Base-by-base conservation (phyloP, 1,284 basidiomycete genomes). In the Dichomitus squalens region DNA sequence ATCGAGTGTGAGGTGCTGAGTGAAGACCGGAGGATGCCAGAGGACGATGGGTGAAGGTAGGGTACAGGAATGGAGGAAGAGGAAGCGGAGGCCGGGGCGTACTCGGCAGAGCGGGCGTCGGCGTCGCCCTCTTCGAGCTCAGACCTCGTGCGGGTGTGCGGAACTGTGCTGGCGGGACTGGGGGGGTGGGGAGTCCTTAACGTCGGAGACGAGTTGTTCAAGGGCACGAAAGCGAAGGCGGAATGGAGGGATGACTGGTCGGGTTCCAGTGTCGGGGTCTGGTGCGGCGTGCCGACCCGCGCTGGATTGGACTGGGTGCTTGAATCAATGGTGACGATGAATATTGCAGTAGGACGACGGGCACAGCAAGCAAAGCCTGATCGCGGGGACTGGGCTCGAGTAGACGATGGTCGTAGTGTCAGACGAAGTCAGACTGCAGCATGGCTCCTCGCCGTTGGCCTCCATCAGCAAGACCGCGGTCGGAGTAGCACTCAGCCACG, bases 301-400 rank as follows among this genome's bases (percentile, higher is more conserved):
- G 79, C 68, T 75, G 77, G 71, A 77, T 73, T 76, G 74, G 79
- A 73, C 70, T 78, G 74, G 68, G 78, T 82, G 78, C 79, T 74
- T 76, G 86, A 78, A 86, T 87, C 84, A 88, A 88, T 88, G 76
- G 79, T 88, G 82, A 75, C 81, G 64, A 66, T 54, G 47, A 51
- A 53, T 48, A 47, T 34, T 36, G 54, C 59, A 52, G 55, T 14
- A 29, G 14, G 36, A 59, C 38, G 55, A 40, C 53, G 59, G 46
- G 55, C 58, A 55, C 57, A 43, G 61, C 55, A 59, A 57, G 58
- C 62, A 43, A 44, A 27, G 49, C 61, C 54, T 58, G 52, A 52
- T 58, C 58, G 53, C 52, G 43, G 58, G 44, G 57, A 29, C 36
- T 44, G 43, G 52, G 46, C 51, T 23, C 23, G 39, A 44, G 53